Evolutionary conservation across 2,329 filamentous ascomycete genomes (phyloP), one percentile per base, ranked within the genome.

Genomic region (Aspergillus intermedius): DNA sequence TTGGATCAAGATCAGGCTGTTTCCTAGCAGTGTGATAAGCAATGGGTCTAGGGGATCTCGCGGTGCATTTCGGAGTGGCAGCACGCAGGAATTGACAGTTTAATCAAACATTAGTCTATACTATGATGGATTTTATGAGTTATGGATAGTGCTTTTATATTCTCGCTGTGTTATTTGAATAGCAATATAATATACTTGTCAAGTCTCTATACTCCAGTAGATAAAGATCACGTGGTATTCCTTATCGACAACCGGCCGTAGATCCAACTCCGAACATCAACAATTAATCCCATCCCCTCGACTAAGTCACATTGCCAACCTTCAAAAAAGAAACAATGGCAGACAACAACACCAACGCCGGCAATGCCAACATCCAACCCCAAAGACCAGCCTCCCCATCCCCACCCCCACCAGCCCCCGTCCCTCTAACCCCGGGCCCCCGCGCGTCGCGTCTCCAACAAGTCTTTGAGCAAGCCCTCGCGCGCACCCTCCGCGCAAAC

Each of bases 361-460:
- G 45, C 19, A 52, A 49, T 42, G 47, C 45, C 45, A 53, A 55
- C 21, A 44, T 45, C 35, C 45, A 42, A 45, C 52, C 48, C 50
- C 50, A 40, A 22, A 19, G 17, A 19, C 19, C 10, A 17, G 55
- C 57, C 57, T 78, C 69, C 10, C 75, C 77, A 3, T 80, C 78
- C 28, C 79, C 78, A 9, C 72, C 71, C 3, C 71, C 73, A 10
- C 68, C 73, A n/a, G 75, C 78, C 5, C 78, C 80, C 10, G 67
- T 79, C 46, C 67, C 78, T 40, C 67, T 75, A 28, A 69, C 78
- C 1, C 81, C 80, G 2, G 80, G 81, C 28, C 78, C 77, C 22
- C 81, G 81, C 68, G 81, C 80, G 21, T 73, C 77, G 42, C 77
- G 77, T 43, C 71, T 85, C 6, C 75, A 80, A 58, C 79, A 80